A percentile compares a stretch with the other conserved stretches of the same genome.
Conservation (phyloP, 208 protist species). For the Wallacemonas rigidus region DNA sequence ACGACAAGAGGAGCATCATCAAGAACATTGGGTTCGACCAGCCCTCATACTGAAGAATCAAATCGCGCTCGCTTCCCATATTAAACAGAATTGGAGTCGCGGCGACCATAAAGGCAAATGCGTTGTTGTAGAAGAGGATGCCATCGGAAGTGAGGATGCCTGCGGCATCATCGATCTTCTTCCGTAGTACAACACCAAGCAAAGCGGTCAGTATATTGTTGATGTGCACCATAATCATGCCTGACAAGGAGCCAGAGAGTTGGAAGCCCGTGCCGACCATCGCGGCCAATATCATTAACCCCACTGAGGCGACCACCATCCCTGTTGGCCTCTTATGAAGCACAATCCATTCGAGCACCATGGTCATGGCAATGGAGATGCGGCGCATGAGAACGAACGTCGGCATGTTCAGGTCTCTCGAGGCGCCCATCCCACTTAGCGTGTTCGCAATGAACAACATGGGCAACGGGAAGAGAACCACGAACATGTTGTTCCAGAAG, state of each 20-base stretch:
- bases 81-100: conserved; percentile 15
- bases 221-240: conserved; percentile 27
- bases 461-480: conserved; percentile 34
- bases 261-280: conserved; percentile 24
- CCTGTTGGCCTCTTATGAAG: conserved; percentile 8
- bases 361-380: conserved; percentile 42
- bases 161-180: conserved; percentile 24
- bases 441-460: conserved; percentile 41
- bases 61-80: background rate
- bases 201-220: conserved; percentile 42
- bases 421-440: conserved; percentile 36
- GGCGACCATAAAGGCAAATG: conserved; percentile 17
- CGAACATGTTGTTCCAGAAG: conserved; percentile 16
- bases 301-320: conserved; percentile 16
- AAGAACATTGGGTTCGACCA: conserved; percentile 21
- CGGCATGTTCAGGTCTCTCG: conserved; percentile 40
- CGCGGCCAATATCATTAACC: conserved; percentile 33
- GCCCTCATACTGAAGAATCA: conserved; percentile 10
- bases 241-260: background rate
- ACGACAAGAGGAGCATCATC: conserved; percentile 25
- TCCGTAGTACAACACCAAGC: conserved; percentile 27
- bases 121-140: conserved; percentile 43
- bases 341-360: conserved; percentile 25
- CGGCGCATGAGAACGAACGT: conserved; percentile 40
- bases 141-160: conserved; percentile 22